phyloP scores from a whole-genome alignment of 2,329 filamentous ascomycete species.

The Acarospora socialis region DNA sequence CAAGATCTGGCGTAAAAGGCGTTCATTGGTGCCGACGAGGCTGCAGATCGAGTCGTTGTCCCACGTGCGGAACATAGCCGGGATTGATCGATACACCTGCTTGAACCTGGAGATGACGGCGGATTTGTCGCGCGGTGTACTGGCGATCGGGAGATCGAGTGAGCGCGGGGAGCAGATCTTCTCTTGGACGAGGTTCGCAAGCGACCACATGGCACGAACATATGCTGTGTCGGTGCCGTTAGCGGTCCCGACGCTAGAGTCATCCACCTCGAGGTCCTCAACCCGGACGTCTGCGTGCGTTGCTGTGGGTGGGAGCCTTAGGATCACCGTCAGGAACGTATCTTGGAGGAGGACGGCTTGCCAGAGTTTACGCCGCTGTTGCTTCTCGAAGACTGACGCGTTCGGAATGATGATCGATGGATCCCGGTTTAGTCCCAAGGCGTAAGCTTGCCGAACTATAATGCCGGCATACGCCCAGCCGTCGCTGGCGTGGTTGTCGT shows the following conservation, averaged over 20 bases:
- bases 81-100: slow-evolving; percentile 58
- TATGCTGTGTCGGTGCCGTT: slow-evolving; percentile 43
- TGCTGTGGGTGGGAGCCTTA: slow-evolving; percentile 62
- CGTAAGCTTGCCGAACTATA: slow-evolving; percentile 62
- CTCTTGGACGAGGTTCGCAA: slow-evolving; percentile 65
- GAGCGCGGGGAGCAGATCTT: slow-evolving; percentile 62
- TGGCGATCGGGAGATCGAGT: slow-evolving; percentile 56
- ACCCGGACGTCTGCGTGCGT: slow-evolving; percentile 69
- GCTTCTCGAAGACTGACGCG: slow-evolving; percentile 57
- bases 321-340: slow-evolving; percentile 63
- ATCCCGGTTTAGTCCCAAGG: slow-evolving; percentile 67
- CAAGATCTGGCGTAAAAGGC: slow-evolving; percentile 58
- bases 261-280: slow-evolving; percentile 53
- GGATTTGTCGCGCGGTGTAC: slow-evolving; percentile 53
- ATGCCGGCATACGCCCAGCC: slow-evolving; percentile 73
- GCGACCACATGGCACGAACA: slow-evolving; percentile 53
- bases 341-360: slow-evolving; percentile 70
- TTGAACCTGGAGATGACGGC: slow-evolving; percentile 57
- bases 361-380: slow-evolving; percentile 67
- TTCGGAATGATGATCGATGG: slow-evolving; percentile 57
- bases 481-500: slow-evolving; percentile 71
- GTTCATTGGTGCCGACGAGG: slow-evolving; percentile 45
- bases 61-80: slow-evolving; percentile 54
- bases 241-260: slow-evolving; percentile 40
- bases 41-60: slow-evolving; percentile 45